Percentiles rank a stretch among this genome's conserved stretches.
These are phyloP conservation scores for Lactarius psammicola DNA, from an alignment of 768 basidiomycete genomes.

Conservation along the genomic window DNA sequence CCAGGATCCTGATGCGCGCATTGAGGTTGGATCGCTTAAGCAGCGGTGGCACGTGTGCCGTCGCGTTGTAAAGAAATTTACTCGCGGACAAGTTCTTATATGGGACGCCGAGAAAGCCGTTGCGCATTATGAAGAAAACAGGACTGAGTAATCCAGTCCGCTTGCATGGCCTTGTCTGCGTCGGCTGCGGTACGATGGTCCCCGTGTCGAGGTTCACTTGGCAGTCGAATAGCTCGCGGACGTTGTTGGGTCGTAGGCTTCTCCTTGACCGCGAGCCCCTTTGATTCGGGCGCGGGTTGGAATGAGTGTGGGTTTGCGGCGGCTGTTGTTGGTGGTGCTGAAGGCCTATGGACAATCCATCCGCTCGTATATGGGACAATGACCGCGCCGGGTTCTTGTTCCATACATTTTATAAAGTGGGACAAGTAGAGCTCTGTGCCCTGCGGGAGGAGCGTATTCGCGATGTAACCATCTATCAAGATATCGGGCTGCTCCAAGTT, in stretches of 20 bases:
- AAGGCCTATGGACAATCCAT: neutral
- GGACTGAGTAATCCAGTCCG: conserved; percentile 3
- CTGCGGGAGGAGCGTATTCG: conserved; percentile 1
- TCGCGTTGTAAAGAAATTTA: neutral
- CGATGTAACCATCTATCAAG: conserved; percentile 10
- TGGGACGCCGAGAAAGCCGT: conserved; percentile 17
- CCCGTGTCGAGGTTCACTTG: conserved; percentile 10
- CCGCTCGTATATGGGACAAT: neutral
- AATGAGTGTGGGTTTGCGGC: neutral
- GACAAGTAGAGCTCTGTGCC: neutral
- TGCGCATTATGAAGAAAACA: conserved; percentile 7
- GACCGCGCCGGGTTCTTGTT: neutral
- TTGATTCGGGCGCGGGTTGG: neutral
- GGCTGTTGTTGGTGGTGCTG: neutral
- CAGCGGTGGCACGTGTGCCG: neutral
- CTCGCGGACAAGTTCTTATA: neutral
- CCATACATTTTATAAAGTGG: neutral
- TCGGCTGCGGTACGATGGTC: conserved; percentile 19
- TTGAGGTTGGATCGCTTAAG: conserved; percentile 5
- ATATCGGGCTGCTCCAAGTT: conserved; percentile 4
- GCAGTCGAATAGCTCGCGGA: neutral
- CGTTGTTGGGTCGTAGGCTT: no score
- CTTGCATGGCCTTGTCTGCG: neutral
- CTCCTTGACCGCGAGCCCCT: neutral
- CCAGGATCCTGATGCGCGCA: conserved; percentile 11